These are phyloP conservation scores for Moringa oleifera DNA, from an alignment of 345 rosid genomes.

Conservation along the genomic window DNA sequence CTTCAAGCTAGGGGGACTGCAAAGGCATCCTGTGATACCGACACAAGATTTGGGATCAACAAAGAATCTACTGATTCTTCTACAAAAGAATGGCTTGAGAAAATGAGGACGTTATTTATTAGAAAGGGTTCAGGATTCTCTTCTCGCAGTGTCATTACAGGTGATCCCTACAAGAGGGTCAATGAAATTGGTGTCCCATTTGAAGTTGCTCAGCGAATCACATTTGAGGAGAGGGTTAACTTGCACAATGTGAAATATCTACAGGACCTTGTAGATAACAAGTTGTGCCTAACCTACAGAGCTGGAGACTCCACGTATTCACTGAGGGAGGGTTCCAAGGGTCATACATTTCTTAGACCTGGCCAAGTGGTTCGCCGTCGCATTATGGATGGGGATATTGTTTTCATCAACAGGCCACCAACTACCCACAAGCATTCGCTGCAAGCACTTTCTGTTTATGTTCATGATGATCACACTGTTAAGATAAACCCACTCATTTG, in stretches of 20 bases:
- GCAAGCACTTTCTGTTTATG: slow-evolving; percentile 86
- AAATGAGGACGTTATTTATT: slow-evolving; percentile 79
- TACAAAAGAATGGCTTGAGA: slow-evolving; percentile 89
- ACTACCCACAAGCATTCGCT: slow-evolving; percentile 93
- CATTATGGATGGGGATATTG: slow-evolving; percentile 89
- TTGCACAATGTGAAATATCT: slow-evolving; percentile 51
- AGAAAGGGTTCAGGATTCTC: slow-evolving; percentile 94
- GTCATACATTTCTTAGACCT: slow-evolving; percentile 65
- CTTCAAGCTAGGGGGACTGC: slow-evolving; percentile 80
- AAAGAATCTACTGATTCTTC: slow-evolving; percentile 53
- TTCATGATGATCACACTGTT: slow-evolving; percentile 90
- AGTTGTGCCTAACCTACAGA: slow-evolving; percentile 62
- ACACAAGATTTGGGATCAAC: slow-evolving; percentile 47
- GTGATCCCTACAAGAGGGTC: slow-evolving; percentile 74
- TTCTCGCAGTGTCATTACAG: slow-evolving; percentile 95
- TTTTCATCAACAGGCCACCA: slow-evolving; percentile 92
- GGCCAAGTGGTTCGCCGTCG: slow-evolving; percentile 89
- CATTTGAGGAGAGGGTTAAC: slow-evolving; percentile 85
- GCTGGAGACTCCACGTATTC: slow-evolving; percentile 77
- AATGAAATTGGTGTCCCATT: slow-evolving; percentile 81
- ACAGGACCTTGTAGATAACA: slow-evolving; percentile 72
- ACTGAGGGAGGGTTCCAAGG: slow-evolving; percentile 85
- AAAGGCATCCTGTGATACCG: slow-evolving; percentile 58
- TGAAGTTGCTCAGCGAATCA: slow-evolving; percentile 82
- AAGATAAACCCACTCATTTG: slow-evolving; percentile 94